Base-by-base conservation (phyloP, 352 stramenopile species). In the Globisporangium echinulatum region DNA sequence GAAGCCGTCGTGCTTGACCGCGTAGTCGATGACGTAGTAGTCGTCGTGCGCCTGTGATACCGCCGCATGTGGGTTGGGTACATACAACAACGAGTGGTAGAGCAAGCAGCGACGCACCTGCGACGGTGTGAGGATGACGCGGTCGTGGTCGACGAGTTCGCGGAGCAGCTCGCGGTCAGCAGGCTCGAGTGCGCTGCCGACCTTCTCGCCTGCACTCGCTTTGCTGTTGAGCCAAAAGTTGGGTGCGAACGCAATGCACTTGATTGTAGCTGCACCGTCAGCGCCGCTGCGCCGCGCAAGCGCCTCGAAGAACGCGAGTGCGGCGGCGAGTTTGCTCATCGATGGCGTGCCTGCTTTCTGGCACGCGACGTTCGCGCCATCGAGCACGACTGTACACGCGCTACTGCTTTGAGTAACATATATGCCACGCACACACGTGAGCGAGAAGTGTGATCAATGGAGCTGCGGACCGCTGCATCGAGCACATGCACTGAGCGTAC, bases 21-120 rank as follows among this genome's bases (percentile, higher is more conserved):
- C 85, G 62, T 97, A 97, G 64, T 92, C 85, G 64, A 97, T 96
- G 56, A 94, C 88, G 61, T 96, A 97, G 43, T 81, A 96, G 66
- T 97, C 89, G 52, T 97, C 89, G 61, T 97, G 82, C 8, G 82
- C 80, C 68, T 91, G 56, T 25, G 25, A 25, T 25, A 25, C 25
- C 25, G 25, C 25, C 25, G 25, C 25, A 25, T 25, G 25, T 19
- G 17, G 17, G 17, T 19, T 25, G 25, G 25, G 25, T 25, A 25
- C 25, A 25, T n/a, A 13, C 11, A 47, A 14, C 42, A 47, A 6
- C 9, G 14, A 47, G 4, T 7, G 19, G 13, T 8, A 52, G 2
- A 58, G 4, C 15, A 10, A 51, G 9, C 25, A 25, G 25, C 25
- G 50, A 33, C 43, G 49, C 52, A 77, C 74, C 49, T 87, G 85